phyloP scores from a whole-genome alignment of 1,139 yeast genomes.

The Hemisphaericaspora lyxosophila region DNA sequence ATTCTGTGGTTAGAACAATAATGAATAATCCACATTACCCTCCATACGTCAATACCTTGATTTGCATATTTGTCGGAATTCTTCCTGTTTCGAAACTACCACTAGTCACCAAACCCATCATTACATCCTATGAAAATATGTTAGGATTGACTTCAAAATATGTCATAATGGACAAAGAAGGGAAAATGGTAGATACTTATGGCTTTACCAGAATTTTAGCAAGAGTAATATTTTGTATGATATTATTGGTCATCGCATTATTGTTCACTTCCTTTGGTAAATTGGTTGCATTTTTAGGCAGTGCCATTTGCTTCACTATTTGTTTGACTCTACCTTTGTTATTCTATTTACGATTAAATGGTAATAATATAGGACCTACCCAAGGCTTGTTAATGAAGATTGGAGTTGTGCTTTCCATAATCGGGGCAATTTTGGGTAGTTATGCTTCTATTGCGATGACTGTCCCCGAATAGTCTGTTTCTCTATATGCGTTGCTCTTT shows the following conservation, averaged over 20 bases:
- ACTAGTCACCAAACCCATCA: slow-evolving; percentile 38
- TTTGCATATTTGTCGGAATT: slow-evolving; percentile 39
- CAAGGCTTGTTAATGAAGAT: slow-evolving; percentile 41
- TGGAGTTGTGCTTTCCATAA: slow-evolving; percentile 47
- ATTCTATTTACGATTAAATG: slow-evolving; percentile 64
- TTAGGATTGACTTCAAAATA: slow-evolving; percentile 16
- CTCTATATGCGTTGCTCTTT: too few species aligned
- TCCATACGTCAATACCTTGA: slow-evolving; percentile 25
- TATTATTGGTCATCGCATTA: slow-evolving; percentile 52
- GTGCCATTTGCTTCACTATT: slow-evolving; percentile 75
- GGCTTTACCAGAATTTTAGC: slow-evolving; percentile 25
- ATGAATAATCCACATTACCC: slow-evolving; percentile 39
- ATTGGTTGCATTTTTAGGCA: slow-evolving; percentile 79
- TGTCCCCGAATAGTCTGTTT: slow-evolving; percentile 6
- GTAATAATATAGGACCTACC: slow-evolving; percentile 38
- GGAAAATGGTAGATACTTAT: slow-evolving; percentile 16
- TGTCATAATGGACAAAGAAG: slow-evolving; percentile 7
- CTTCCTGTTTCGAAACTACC: slow-evolving; percentile 45
- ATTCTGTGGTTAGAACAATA: slow-evolving; percentile 40
- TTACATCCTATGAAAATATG: slow-evolving; percentile 38
- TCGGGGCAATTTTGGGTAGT: slow-evolving; percentile 54
- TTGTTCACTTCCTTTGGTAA: slow-evolving; percentile 76
- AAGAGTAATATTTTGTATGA: slow-evolving; percentile 23
- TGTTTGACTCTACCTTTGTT: slow-evolving; percentile 76
- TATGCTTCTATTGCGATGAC: slow-evolving; percentile 15